These are phyloP conservation scores for Phlyctochytrium planicorne DNA, from an alignment of 192 early-diverging fungal species.

Conservation along the genomic window DNA sequence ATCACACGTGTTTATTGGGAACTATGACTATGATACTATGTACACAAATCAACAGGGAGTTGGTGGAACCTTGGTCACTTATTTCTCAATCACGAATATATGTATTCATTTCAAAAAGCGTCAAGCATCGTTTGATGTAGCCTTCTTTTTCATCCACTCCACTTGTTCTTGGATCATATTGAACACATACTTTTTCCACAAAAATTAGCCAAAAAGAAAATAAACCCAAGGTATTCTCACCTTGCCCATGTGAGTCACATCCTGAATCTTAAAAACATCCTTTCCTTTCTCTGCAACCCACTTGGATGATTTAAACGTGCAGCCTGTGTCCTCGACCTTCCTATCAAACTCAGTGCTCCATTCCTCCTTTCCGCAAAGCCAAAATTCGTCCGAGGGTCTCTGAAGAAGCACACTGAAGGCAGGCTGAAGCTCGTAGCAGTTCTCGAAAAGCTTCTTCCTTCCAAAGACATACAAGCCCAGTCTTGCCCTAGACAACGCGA, in stretches of 20 bases:
- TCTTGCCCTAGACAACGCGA: constrained; percentile 90
- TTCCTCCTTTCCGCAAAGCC: constrained; percentile 35
- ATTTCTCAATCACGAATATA: no score
- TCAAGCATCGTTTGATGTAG: no score
- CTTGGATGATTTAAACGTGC: constrained; percentile 33
- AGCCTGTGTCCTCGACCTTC: constrained; percentile 9
- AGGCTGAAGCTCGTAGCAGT: constrained; percentile 78
- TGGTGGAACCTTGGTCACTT: no score
- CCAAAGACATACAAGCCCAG: constrained; percentile 95
- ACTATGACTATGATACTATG: no score
- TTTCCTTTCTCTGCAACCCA: constrained; percentile 8
- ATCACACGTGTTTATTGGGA: no score
- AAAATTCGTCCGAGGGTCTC: constrained; percentile 60
- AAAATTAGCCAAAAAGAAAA: constrained; percentile 25
- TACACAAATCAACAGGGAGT: no score
- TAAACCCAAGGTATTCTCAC: constrained; percentile 48
- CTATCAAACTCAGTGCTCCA: constrained; percentile 16
- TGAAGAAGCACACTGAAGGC: constrained; percentile 62
- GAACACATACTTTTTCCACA: constrained; percentile 57
- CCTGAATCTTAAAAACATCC: constrained; percentile 36
- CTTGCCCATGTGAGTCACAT: constrained; percentile 34
- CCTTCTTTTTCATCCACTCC: constrained; percentile 50
- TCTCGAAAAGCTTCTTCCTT: constrained; percentile 66
- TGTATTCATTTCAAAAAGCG: no score
- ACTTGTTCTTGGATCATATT: constrained; percentile 68